Conservation (phyloP, 768 basidiomycete genomes). For the Leccinum olivaceopallidum region DNA sequence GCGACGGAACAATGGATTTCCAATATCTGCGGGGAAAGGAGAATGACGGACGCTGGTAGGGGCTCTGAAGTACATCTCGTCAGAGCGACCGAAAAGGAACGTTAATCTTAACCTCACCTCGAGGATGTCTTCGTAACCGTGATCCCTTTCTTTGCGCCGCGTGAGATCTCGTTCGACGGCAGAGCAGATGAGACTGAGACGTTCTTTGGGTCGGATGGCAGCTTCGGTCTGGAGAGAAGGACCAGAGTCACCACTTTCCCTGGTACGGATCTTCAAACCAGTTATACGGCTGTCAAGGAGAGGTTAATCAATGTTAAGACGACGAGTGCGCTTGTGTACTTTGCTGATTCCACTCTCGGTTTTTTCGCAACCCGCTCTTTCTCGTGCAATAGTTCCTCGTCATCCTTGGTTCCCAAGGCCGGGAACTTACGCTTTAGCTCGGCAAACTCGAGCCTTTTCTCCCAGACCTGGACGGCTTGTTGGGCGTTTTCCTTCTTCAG, state of each 20-base stretch:
- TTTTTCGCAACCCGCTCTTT: slow-evolving; percentile 67
- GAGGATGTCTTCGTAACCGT: slow-evolving; percentile 83
- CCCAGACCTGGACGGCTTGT: slow-evolving; percentile 71
- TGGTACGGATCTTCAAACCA: slow-evolving; percentile 54
- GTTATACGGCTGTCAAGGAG: slow-evolving; percentile 42
- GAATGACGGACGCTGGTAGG: slow-evolving; percentile 65
- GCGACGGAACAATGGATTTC: slow-evolving; percentile 54
- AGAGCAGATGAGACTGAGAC: slow-evolving; percentile 53
- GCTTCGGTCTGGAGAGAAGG: slow-evolving; percentile 45
- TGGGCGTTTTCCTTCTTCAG: slow-evolving; percentile 67
- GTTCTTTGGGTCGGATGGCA: slow-evolving; percentile 64
- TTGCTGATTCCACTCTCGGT: slow-evolving; percentile 38
- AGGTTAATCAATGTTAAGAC: slow-evolving; percentile 3
- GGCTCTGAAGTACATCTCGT: slow-evolving; percentile 44
- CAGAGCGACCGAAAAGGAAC: not conserved
- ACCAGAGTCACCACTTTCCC: slow-evolving; percentile 41
- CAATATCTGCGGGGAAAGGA: slow-evolving; percentile 66
- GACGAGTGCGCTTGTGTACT: slow-evolving; percentile 3
- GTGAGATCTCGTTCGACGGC: slow-evolving; percentile 60
- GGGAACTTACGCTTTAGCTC: slow-evolving; percentile 82
- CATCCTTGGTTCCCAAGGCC: slow-evolving; percentile 56
- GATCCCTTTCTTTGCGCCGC: slow-evolving; percentile 70
- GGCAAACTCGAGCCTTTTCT: slow-evolving; percentile 68
- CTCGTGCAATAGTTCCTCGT: slow-evolving; percentile 74
- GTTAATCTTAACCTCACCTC: slow-evolving; percentile 53